Conservation (phyloP, 2,329 filamentous ascomycete species). For the Helminthosporium solani region DNA sequence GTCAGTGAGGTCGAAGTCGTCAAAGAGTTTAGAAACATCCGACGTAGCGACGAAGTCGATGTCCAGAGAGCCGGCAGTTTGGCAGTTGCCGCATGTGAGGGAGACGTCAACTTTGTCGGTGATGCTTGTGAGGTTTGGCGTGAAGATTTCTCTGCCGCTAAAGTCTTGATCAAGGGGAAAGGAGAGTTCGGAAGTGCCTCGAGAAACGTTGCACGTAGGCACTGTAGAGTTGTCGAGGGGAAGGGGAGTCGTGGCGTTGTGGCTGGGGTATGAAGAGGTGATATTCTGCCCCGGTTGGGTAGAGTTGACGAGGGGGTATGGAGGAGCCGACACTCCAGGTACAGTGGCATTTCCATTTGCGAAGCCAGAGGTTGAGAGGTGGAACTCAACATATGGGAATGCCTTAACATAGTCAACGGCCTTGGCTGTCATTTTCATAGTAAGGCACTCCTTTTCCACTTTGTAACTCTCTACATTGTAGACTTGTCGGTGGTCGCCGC, state of each 20-base stretch:
- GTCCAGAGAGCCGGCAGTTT: not conserved
- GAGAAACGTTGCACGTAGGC: too few species aligned
- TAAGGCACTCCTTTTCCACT: not conserved
- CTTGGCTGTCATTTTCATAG: not conserved
- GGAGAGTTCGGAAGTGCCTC: not conserved
- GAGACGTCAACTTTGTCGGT: slow-evolving; percentile 2
- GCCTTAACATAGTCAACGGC: slow-evolving; percentile 1
- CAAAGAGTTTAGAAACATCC: not conserved
- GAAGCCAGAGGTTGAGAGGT: not conserved
- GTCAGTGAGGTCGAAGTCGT: too few species aligned
- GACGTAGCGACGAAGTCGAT: slow-evolving; percentile 1
- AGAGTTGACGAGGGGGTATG: too few species aligned
- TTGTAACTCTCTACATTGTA: slow-evolving; percentile 1
- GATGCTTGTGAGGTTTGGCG: not conserved
- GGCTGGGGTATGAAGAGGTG: not conserved
- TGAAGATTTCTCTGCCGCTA: slow-evolving; percentile 2
- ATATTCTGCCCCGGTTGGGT: too few species aligned
- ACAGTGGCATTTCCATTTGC: too few species aligned
- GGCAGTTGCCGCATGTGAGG: slow-evolving; percentile 1
- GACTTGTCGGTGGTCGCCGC: not conserved
- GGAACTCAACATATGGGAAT: not conserved
- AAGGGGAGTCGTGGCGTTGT: not conserved
- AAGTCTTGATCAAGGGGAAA: slow-evolving; percentile 1
- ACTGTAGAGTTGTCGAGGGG: too few species aligned
- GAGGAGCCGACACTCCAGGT: too few species aligned